A percentile compares a stretch with the other conserved stretches of the same genome.
phyloP scores from a whole-genome alignment of 2,329 filamentous ascomycete genomes.

The Fusarium chlamydosporum region DNA sequence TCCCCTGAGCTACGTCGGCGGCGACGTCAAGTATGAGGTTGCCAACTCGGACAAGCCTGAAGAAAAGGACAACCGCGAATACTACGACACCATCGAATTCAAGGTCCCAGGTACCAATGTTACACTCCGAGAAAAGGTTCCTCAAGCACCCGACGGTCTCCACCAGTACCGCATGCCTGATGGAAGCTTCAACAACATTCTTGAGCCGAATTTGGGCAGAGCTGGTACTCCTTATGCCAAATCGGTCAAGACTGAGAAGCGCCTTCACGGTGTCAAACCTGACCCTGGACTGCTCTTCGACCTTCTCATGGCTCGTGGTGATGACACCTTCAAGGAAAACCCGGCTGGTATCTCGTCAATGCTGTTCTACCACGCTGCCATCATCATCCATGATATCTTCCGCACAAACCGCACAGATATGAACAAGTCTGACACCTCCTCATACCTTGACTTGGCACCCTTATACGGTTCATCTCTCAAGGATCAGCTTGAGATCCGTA shows the following conservation, averaged over 20 bases:
- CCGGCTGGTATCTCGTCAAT: slow-evolving; percentile 81
- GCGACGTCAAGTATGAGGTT: slow-evolving; percentile 58
- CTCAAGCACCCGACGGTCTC: slow-evolving; percentile 56
- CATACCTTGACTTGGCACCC: slow-evolving; percentile 80
- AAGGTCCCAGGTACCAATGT: slow-evolving; percentile 57
- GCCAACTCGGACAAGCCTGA: slow-evolving; percentile 51
- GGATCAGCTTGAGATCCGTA: slow-evolving; percentile 74
- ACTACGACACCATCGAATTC: slow-evolving; percentile 57
- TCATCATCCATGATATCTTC: slow-evolving; percentile 62
- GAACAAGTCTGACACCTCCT: slow-evolving; percentile 76
- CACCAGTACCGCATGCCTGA: slow-evolving; percentile 57
- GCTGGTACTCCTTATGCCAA: slow-evolving; percentile 78
- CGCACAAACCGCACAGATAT: slow-evolving; percentile 69
- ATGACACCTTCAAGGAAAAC: slow-evolving; percentile 69
- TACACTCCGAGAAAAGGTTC: slow-evolving; percentile 55
- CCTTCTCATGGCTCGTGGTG: slow-evolving; percentile 71
- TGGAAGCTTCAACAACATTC: slow-evolving; percentile 67
- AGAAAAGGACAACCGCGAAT: slow-evolving; percentile 53
- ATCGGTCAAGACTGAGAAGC: slow-evolving; percentile 70
- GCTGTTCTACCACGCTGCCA: slow-evolving; percentile 80
- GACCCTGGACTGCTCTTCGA: slow-evolving; percentile 78
- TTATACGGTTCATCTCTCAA: slow-evolving; percentile 77
- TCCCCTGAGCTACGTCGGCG: slow-evolving; percentile 62
- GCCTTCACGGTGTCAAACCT: slow-evolving; percentile 71
- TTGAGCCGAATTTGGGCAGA: slow-evolving; percentile 73